Evolutionary conservation across 2,329 filamentous ascomycete genomes (phyloP), one percentile per base, ranked within the genome.

Genomic region (Penicillium sp.): DNA sequence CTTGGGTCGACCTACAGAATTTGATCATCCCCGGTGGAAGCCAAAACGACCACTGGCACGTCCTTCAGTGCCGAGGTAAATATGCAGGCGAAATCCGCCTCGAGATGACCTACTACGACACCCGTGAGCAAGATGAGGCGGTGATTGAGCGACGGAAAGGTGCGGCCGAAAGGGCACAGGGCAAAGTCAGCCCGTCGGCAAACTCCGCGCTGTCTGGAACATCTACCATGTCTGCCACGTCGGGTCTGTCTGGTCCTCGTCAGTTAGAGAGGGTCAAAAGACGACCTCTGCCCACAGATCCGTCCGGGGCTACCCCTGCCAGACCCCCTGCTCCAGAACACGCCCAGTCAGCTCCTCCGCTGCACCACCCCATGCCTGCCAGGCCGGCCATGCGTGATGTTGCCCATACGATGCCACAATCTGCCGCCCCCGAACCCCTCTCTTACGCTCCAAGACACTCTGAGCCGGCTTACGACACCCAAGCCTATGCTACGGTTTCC

Each of bases 41-140:
- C n/a, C 90, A 96, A 74, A 91, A 83, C 67, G 94, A 99, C 72
- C 79, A 90, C 49, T 99, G 94, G 94, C 92, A 96, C 69, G 85
- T 79, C 53, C 78, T 99, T 61, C 88, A 83, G 58, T 97, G 85
- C 79, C 90, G 87, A 67, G 91, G 92, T 57, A 96, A 96, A 78
- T 99, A 97, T 65, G 92, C 94, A 6, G 94, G 94, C 49, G 92
- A 97, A 71, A 86, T 99, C 58, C 83, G 92, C 60, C 87, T 99
- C 58, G 94, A 99, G 74, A 86, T 96, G 73, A 99, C 94, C 38
- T 99, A 88, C 75, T 99, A 97, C 77, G 94, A 99, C 70, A 86
- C 82, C 50, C 82, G 92, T 24, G 88, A 90, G 18, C 94, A 94
- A 73, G 90, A 95, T 53, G 91, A 88, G 73, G 75, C 79, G 1